Evolutionary conservation across 306 rosid genomes (phyloP).

Genomic region (Parietaria judaica): DNA sequence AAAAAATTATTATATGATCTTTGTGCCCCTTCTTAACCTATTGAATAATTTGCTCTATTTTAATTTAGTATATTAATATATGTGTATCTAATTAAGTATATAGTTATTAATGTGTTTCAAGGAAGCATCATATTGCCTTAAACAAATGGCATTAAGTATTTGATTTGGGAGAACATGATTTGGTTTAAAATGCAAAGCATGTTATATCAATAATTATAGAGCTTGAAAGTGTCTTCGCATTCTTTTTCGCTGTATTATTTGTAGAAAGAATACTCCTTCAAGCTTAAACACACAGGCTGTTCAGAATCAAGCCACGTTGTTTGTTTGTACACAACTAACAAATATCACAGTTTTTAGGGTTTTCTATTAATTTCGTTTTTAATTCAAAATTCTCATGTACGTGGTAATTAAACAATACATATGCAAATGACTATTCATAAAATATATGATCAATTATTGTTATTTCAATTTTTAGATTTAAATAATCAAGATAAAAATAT

Average conservation of each 20-base stretch:
- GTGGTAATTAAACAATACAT: no score
- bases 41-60: neutral
- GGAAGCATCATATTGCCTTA: neutral
- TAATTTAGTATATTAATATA: neutral
- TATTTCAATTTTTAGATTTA: neutral
- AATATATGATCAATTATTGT: no score
- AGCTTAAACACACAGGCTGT: conserved; percentile 45
- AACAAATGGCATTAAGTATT: conserved; percentile 1
- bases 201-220: conserved; percentile 8
- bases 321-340: conserved; percentile 9
- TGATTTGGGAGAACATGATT: neutral
- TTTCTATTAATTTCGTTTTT: neutral
- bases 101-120: no score
- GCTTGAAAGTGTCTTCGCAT: conserved; percentile 13
- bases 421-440: no score
- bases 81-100: no score
- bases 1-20: neutral
- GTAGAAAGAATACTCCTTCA: conserved; percentile 20
- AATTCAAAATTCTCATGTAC: conserved; percentile 1
- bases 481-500: conserved; percentile 1
- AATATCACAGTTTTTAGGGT: neutral
- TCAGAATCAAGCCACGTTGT: conserved; percentile 53
- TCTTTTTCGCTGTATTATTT: conserved; percentile 4
- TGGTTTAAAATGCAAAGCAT: conserved; percentile 15
- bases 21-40: neutral